These are phyloP conservation scores for Stachybotrys chlorohalonatus DNA, from an alignment of 2,329 filamentous ascomycete species.

Conservation along the genomic window DNA sequence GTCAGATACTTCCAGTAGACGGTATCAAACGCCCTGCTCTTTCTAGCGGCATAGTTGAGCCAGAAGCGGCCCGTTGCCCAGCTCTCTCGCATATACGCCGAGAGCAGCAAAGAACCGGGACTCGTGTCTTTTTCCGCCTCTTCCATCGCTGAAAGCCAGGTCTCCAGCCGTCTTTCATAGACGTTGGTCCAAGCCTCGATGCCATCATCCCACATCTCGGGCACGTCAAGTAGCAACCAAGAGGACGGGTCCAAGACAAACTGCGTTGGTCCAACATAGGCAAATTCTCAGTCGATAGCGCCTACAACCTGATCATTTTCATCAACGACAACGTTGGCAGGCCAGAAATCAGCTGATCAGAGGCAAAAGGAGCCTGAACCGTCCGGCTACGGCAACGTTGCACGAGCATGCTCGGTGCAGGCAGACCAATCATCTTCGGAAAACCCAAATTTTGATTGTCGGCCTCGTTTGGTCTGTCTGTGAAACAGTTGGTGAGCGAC, in stretches of 20 bases:
- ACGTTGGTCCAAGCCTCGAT: conserved; percentile 17
- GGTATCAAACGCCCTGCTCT: conserved; percentile 23
- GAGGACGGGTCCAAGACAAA: conserved; percentile 27
- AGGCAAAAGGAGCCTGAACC: conserved; percentile 14
- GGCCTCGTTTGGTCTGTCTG: conserved; percentile 17
- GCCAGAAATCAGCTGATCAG: conserved; percentile 23
- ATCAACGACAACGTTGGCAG: conserved; percentile 22
- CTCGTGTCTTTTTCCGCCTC: conserved; percentile 15
- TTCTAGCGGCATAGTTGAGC: conserved; percentile 23
- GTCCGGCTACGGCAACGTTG: conserved; percentile 7
- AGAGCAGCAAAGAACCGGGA: neutral
- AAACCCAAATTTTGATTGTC: conserved; percentile 17
- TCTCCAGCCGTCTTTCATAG: conserved; percentile 22
- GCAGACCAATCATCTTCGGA: conserved; percentile 20
- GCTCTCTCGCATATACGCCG: conserved; percentile 19
- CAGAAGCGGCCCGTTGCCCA: conserved; percentile 23
- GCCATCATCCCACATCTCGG: conserved; percentile 21
- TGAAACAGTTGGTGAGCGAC: conserved; percentile 31
- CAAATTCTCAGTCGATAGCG: conserved; percentile 33
- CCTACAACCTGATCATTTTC: conserved; percentile 15
- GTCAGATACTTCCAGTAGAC: conserved; percentile 23
- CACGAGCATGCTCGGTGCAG: conserved; percentile 4
- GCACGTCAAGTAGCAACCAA: conserved; percentile 25
- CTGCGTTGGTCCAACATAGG: conserved; percentile 21
- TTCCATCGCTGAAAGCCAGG: conserved; percentile 23